Evolutionary conservation across 441 rosid genomes (phyloP).

Genomic region (Pelargonium citronellum): DNA sequence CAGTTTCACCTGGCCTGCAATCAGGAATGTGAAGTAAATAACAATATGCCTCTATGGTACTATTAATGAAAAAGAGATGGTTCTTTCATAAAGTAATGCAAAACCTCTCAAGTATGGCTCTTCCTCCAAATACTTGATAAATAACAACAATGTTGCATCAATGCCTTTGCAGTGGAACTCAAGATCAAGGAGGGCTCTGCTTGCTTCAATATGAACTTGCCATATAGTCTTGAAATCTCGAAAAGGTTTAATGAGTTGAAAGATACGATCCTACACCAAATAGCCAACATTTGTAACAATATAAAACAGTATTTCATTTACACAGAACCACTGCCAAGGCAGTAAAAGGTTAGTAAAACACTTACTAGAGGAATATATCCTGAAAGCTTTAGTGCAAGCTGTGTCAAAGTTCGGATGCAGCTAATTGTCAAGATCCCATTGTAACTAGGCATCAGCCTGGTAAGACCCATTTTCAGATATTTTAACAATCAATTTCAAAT

Average conservation of each 20-base stretch:
- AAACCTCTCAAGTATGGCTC: slow-evolving; percentile 86
- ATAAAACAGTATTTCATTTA: slow-evolving; percentile 16
- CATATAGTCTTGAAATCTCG: slow-evolving; percentile 49
- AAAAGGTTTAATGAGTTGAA: slow-evolving; percentile 71
- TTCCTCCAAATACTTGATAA: slow-evolving; percentile 61
- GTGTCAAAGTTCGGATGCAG: slow-evolving; percentile 86
- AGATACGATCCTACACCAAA: slow-evolving; percentile 63
- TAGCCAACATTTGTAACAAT: slow-evolving; percentile 18
- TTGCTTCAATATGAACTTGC: slow-evolving; percentile 83
- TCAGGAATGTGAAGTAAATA: slow-evolving; percentile 16
- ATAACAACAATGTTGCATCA: slow-evolving; percentile 63
- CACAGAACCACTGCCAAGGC: slow-evolving; percentile 6
- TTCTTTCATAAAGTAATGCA: slow-evolving; percentile 14
- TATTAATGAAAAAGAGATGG: neutral
- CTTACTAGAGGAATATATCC: slow-evolving; percentile 76
- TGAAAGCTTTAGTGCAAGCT: slow-evolving; percentile 77
- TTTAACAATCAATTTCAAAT: slow-evolving; percentile 18
- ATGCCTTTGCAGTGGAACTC: slow-evolving; percentile 83
- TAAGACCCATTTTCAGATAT: slow-evolving; percentile 21
- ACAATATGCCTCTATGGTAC: neutral
- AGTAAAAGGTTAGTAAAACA: slow-evolving; percentile 16
- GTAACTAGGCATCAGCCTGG: slow-evolving; percentile 93
- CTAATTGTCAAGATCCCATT: slow-evolving; percentile 87
- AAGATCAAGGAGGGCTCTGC: slow-evolving; percentile 85
- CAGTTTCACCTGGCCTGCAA: slow-evolving; percentile 85